Conservation (phyloP, 2,329 filamentous ascomycete species). For the Ophiocordyceps australis region DNA sequence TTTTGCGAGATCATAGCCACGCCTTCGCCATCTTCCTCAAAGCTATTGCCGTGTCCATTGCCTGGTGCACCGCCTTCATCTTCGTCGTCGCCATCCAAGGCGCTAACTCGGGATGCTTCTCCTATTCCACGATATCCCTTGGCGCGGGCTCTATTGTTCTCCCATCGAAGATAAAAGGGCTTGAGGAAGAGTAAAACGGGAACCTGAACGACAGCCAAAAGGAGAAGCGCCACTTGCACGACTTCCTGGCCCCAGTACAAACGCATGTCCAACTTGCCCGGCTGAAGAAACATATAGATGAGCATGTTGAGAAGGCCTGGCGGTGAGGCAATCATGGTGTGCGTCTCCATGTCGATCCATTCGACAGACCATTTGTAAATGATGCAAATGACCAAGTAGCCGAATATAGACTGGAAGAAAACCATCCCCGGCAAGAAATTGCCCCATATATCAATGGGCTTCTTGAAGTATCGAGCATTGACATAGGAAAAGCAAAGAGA, state of each 20-base stretch:
- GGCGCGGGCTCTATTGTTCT: constrained; percentile 77
- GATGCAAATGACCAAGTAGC: constrained; percentile 85
- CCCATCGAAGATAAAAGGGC: constrained; percentile 84
- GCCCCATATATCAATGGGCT: constrained; percentile 86
- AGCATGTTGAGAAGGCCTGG: constrained; percentile 95
- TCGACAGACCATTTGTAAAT: constrained; percentile 94
- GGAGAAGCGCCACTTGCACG: constrained; percentile 62
- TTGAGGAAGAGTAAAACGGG: constrained; percentile 87
- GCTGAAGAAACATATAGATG: constrained; percentile 97
- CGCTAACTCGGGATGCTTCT: constrained; percentile 73
- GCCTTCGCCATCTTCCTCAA: constrained; percentile 56
- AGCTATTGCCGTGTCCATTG: constrained; percentile 40
- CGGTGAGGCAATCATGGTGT: constrained; percentile 32
- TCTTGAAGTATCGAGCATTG: constrained; percentile 91
- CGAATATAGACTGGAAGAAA: constrained; percentile 98
- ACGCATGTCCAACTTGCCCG: constrained; percentile 52
- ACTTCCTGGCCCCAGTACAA: constrained; percentile 62
- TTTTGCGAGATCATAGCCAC: constrained; percentile 81
- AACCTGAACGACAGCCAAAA: constrained; percentile 73
- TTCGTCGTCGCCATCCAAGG: constrained; percentile 76
- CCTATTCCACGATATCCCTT: constrained; percentile 87
- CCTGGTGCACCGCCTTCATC: constrained; percentile 32
- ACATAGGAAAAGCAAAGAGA: constrained; percentile 83
- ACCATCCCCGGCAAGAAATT: constrained; percentile 98
- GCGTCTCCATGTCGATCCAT: constrained; percentile 39